Percentiles rank a stretch among this genome's conserved stretches.
These are phyloP conservation scores for Rhizophagus prolifer DNA, from an alignment of 192 early-diverging fungal species.

Conservation along the genomic window DNA sequence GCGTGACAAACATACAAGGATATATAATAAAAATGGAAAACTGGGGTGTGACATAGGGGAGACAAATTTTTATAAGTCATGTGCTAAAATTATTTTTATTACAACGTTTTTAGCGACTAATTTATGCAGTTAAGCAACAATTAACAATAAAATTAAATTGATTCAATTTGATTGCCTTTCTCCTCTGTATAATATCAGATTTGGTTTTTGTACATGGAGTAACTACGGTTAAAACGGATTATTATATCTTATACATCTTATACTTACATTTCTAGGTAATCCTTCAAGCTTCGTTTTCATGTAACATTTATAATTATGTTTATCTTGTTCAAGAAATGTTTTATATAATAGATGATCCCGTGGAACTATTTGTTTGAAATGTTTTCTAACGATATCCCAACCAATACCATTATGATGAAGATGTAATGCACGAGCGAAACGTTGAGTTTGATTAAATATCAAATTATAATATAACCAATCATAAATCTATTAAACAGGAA, in stretches of 20 bases:
- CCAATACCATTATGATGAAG: constrained; percentile 59
- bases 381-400: constrained; percentile 56
- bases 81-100: no score
- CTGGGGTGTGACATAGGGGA: no score
- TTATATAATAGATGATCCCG: constrained; percentile 42
- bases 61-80: no score
- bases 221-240: no score
- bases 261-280: constrained; percentile 59
- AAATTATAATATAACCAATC: constrained; percentile 63
- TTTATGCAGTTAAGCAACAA: no score
- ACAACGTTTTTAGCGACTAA: no score
- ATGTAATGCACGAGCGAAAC: no score
- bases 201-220: constrained; percentile 33
- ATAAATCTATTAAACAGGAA: constrained; percentile 42
- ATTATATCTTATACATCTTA: no score
- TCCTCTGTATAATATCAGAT: constrained; percentile 32
- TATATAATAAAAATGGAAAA: no score
- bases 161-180: not conserved
- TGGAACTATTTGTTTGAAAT: constrained; percentile 49
- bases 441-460: constrained; percentile 55
- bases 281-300: constrained; percentile 66
- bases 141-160: no score
- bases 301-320: constrained; percentile 59
- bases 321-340: constrained; percentile 45
- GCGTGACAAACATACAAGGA: no score